Conservation (phyloP, 177 flowering plant species). For the Vitis hybrid region DNA sequence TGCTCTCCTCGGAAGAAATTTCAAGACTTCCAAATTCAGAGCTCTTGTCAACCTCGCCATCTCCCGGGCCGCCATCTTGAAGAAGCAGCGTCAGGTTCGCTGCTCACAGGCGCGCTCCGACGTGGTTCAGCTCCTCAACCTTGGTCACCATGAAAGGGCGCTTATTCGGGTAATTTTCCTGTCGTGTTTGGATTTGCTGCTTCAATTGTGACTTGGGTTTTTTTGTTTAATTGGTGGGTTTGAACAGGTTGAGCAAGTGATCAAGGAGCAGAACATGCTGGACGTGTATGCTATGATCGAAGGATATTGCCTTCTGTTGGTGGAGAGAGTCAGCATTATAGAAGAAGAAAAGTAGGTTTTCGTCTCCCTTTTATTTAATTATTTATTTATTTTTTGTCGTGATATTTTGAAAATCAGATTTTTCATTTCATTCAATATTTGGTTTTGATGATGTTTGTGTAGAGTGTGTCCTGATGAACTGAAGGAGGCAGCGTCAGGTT, state of each 20-base stretch:
- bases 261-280: slow-evolving; percentile 83
- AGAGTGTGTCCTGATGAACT: slow-evolving; percentile 85
- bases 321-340: slow-evolving; percentile 55
- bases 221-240: not conserved
- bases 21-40: slow-evolving; percentile 60
- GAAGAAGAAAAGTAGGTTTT: slow-evolving; percentile 46
- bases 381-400: not conserved
- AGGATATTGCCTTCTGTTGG: slow-evolving; percentile 58
- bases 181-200: too few relatives aligned
- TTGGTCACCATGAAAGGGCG: slow-evolving; percentile 71
- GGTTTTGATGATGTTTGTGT: not conserved
- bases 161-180: slow-evolving; percentile 53
- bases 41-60: slow-evolving; percentile 47
- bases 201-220: not conserved
- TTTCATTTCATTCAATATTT: not conserved
- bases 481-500: slow-evolving; percentile 59
- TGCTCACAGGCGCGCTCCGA: slow-evolving; percentile 56
- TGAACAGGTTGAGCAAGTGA: slow-evolving; percentile 80
- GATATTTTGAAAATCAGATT: not conserved
- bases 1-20: slow-evolving; percentile 59
- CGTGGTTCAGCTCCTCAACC: slow-evolving; percentile 64
- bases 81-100: slow-evolving; percentile 62
- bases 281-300: slow-evolving; percentile 66
- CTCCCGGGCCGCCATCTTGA: slow-evolving; percentile 68
- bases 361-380: not conserved